Conservation (phyloP, 306 rosid genomes). For the Dalbergia cultrata region DNA sequence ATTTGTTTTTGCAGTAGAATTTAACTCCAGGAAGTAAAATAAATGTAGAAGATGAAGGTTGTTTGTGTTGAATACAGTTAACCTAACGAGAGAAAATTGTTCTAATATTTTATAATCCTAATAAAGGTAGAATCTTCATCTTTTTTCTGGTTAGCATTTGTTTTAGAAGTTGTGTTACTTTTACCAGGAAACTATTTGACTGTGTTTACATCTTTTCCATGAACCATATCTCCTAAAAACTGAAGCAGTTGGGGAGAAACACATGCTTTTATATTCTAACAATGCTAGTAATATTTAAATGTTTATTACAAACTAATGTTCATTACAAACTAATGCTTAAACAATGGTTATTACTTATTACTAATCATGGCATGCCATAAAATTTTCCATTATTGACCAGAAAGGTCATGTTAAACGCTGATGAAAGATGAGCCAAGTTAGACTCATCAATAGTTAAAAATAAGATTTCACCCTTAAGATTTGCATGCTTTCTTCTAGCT, state of each 20-base stretch:
- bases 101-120: constrained; percentile 61
- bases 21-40: neutral
- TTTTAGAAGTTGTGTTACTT: constrained; percentile 5
- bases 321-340: neutral
- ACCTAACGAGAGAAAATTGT: constrained; percentile 72
- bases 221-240: neutral
- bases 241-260: neutral
- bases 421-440: constrained; percentile 12
- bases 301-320: neutral
- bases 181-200: constrained; percentile 12
- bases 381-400: neutral
- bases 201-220: neutral
- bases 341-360: neutral
- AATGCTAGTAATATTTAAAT: neutral
- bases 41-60: constrained; percentile 9
- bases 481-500: constrained; percentile 19
- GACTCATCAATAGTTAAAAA: neutral
- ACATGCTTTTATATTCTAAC: neutral
- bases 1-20: constrained; percentile 11
- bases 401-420: neutral
- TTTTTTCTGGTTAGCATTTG: constrained; percentile 23
- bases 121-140: constrained; percentile 55
- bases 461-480: neutral
- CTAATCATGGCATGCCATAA: neutral
- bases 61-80: constrained; percentile 54